Evolutionary conservation across 805 yeast species (phyloP).

Genomic region (Saturnispora zaruensis): DNA sequence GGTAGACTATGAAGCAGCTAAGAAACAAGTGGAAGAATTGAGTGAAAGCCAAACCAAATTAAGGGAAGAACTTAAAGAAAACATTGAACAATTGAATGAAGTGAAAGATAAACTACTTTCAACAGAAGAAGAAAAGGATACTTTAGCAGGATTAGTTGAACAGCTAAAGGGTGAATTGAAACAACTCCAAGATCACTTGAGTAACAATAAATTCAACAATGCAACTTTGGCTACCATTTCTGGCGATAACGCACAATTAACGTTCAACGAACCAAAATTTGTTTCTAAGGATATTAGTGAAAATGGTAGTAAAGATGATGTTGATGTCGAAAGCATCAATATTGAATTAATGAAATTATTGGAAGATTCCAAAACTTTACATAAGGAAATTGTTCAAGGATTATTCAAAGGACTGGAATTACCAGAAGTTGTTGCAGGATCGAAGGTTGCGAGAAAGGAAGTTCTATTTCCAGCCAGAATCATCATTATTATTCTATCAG

Average conservation of each 20-base stretch:
- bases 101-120: slow-evolving; percentile 53
- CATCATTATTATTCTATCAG: slow-evolving; percentile 82
- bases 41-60: slow-evolving; percentile 52
- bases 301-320: slow-evolving; percentile 20
- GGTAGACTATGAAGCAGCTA: slow-evolving; percentile 49
- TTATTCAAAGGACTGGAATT: slow-evolving; percentile 75
- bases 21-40: slow-evolving; percentile 49
- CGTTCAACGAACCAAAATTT: slow-evolving; percentile 11
- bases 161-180: slow-evolving; percentile 37
- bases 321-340: slow-evolving; percentile 59
- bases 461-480: slow-evolving; percentile 95
- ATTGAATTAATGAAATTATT: slow-evolving; percentile 65
- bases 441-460: slow-evolving; percentile 77
- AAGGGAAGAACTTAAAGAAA: slow-evolving; percentile 53
- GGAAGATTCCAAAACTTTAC: slow-evolving; percentile 63
- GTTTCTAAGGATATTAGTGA: slow-evolving; percentile 9
- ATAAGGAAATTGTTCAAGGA: slow-evolving; percentile 80
- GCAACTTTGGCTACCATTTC: slow-evolving; percentile 10
- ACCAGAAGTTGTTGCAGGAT: slow-evolving; percentile 79
- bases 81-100: slow-evolving; percentile 50
- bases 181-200: slow-evolving; percentile 26
- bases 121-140: slow-evolving; percentile 56
- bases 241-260: slow-evolving; percentile 12
- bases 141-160: slow-evolving; percentile 53
- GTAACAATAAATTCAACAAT: slow-evolving; percentile 15